Conservation (phyloP, 2,329 filamentous ascomycete species). For the Fusarium oxysporum region DNA sequence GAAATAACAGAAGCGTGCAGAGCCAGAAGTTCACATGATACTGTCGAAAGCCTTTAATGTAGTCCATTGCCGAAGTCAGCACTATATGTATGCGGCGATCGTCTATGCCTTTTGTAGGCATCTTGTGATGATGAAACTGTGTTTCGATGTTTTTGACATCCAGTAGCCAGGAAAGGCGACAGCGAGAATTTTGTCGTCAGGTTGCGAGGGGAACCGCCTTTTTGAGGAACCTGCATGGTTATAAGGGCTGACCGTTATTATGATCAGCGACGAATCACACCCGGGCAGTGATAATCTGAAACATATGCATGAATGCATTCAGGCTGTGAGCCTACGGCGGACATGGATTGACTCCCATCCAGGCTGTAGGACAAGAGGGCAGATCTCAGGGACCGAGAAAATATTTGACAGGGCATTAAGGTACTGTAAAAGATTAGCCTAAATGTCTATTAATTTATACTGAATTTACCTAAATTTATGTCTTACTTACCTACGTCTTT, state of each 20-base stretch:
- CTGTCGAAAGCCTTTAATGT: not conserved
- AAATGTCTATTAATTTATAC: no score
- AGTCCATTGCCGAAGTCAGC: not conserved
- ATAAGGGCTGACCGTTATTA: not conserved
- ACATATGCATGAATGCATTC: no score
- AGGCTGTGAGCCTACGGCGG: no score
- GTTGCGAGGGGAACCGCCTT: not conserved
- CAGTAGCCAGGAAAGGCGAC: not conserved
- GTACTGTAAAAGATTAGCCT: no score
- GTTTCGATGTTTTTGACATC: not conserved
- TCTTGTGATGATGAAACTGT: not conserved
- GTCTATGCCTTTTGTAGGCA: not conserved
- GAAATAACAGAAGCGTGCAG: not conserved
- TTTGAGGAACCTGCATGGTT: not conserved
- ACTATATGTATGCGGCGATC: fast-evolving
- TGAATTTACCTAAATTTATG: no score
- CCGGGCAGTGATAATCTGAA: no score
- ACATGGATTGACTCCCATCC: no score
- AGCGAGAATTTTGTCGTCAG: not conserved
- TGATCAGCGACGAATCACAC: not conserved
- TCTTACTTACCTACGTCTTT: no score
- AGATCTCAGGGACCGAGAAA: no score
- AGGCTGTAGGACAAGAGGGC: no score
- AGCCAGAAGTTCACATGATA: conserved; percentile 16
- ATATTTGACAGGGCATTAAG: no score